A percentile compares a stretch with the other conserved stretches of the same genome.
Conservation (phyloP, 495 filamentous ascomycete species). For the Letharia columbiana region DNA sequence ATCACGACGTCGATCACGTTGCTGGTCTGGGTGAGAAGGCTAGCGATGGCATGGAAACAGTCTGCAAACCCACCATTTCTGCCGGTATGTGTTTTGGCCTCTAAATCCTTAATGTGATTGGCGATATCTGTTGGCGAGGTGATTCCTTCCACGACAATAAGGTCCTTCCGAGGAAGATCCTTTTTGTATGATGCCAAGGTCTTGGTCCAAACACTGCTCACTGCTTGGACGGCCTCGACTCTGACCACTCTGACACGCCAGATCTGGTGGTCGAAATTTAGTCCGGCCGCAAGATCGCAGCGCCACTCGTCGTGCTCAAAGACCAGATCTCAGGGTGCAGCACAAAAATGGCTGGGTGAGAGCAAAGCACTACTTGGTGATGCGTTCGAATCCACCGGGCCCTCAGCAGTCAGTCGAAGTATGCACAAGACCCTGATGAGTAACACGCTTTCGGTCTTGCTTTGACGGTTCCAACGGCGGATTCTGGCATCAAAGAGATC, state of each 20-base stretch:
- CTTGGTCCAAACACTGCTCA: neutral
- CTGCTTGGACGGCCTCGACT: neutral
- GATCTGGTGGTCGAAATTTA: neutral
- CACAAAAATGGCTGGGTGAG: no score
- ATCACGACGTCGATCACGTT: neutral
- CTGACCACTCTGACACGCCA: neutral
- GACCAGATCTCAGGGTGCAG: no score
- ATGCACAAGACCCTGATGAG: no score
- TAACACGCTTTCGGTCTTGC: no score
- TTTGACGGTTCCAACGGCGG: no score
- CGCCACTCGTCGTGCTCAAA: no score
- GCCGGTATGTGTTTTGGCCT: conserved; percentile 4
- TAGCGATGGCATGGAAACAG: neutral
- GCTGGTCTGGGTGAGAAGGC: conserved; percentile 2
- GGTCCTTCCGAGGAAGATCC: conserved; percentile 2
- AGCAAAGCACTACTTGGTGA: no score
- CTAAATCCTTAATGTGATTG: conserved; percentile 1
- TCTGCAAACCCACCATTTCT: conserved; percentile 4
- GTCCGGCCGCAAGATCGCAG: no score
- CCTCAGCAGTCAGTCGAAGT: no score
- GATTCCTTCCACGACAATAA: neutral
- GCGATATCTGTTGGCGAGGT: conserved; percentile 4
- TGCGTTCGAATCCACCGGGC: no score
- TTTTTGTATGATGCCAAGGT: conserved; percentile 3
- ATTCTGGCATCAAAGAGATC: no score